Base-by-base conservation (phyloP, 1,284 basidiomycete species). In the Caloboletus inedulis region DNA sequence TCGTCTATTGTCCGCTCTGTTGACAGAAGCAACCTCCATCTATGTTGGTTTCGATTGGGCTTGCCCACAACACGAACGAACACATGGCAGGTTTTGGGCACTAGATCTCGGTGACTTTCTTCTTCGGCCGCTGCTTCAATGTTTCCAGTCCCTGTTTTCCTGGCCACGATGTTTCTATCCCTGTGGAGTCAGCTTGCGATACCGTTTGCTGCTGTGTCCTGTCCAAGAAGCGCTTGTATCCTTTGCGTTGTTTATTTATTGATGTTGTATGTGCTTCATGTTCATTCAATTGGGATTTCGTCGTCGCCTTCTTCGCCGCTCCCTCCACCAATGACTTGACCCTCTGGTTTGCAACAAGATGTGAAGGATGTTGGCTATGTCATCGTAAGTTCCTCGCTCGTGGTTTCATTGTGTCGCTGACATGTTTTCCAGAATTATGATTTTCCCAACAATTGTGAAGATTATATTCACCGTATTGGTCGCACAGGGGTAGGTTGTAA, bases 401-500 rank as follows among this genome's bases (percentile, higher is more conserved):
- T 43, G 35, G 36, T 39, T 54, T 47, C 47, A 52, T 60, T 34
- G 33, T 14, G 37, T 58, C 30, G 47, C 63, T 74, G 44, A 71
- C 49, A 9, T 47, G 14, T 19, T 47, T 54, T 63, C 62, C 59
- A 91, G 89, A 94, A 94, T 77, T 96, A 93, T 72, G 94, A 97
- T 72, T 98, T 97, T 80, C 93, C 95, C 4, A 97, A 95, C 75
- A 94, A 94, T 69, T 94, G 91, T 62, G 93, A 95, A 76, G 91
- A 95, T 72, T 94, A 94, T 70, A 91, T 94, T 51, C 91, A 95
- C 71, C 91, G 94, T 59, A 95, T 95, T 62, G 93, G 92, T 55
- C 90, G 93, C 70, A 91, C 89, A 62, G 89, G 89, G 54, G 89
- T 91, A 70, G 48, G 83, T 69, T 7, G 8, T 25, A 37, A 46